Percentiles rank a stretch among this genome's conserved stretches.
These are phyloP conservation scores for Magnolia kwangsiensis DNA, from an alignment of 164 flowering plant genomes.

Conservation along the genomic window DNA sequence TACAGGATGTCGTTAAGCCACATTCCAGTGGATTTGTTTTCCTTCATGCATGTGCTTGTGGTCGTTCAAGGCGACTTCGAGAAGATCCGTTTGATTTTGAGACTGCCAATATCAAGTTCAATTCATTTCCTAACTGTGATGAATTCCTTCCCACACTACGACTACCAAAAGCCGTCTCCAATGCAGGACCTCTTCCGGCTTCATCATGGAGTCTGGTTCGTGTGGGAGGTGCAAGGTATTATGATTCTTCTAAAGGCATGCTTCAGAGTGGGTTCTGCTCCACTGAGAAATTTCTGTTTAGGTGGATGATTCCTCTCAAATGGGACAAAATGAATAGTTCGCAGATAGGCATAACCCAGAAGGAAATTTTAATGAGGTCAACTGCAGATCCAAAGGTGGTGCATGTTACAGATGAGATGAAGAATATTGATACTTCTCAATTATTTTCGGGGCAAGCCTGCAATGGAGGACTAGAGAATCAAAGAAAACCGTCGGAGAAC, in stretches of 20 bases:
- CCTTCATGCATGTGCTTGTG: slow-evolving; percentile 97
- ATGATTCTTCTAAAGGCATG: slow-evolving; percentile 80
- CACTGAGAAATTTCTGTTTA: slow-evolving; percentile 57
- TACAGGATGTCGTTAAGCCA: slow-evolving; percentile 33
- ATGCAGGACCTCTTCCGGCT: slow-evolving; percentile 42
- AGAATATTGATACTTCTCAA: slow-evolving; percentile 23
- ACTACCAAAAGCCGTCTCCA: slow-evolving; percentile 40
- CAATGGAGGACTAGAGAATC: slow-evolving; percentile 23
- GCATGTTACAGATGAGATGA: slow-evolving; percentile 18
- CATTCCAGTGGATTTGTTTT: slow-evolving; percentile 89
- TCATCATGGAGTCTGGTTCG: slow-evolving; percentile 79
- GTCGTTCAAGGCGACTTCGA: slow-evolving; percentile 65
- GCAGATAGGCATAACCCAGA: slow-evolving; percentile 17
- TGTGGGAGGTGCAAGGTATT: slow-evolving; percentile 70
- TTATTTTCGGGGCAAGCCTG: slow-evolving; percentile 21
- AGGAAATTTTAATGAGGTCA: slow-evolving; percentile 24
- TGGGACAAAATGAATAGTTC: slow-evolving; percentile 24
- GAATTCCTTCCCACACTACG: slow-evolving; percentile 58
- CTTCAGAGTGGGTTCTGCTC: slow-evolving; percentile 82
- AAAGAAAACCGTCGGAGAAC: slow-evolving; percentile 20
- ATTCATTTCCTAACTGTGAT: slow-evolving; percentile 64
- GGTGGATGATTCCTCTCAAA: slow-evolving; percentile 53
- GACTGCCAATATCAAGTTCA: slow-evolving; percentile 57
- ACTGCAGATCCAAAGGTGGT: slow-evolving; percentile 24
- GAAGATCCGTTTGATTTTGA: slow-evolving; percentile 89